Evolutionary conservation across 495 filamentous ascomycete species (phyloP).

Genomic region (Halenospora varia): DNA sequence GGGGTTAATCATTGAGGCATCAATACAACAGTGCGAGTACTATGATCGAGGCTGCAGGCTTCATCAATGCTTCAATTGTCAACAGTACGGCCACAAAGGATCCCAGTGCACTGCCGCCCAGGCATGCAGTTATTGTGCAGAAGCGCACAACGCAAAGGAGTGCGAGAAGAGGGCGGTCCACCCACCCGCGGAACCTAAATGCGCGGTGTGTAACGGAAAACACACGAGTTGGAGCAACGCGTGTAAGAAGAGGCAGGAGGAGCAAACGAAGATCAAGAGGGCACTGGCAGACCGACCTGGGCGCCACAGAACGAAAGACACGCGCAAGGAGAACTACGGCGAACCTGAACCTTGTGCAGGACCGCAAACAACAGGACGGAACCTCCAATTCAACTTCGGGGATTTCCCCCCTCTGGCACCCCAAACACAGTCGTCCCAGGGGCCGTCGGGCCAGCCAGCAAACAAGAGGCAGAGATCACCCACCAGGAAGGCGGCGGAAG

Average conservation of each 20-base stretch:
- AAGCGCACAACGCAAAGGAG: conserved; percentile 18
- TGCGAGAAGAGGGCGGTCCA: conserved; percentile 17
- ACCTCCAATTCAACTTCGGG: no score
- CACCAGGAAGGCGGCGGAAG: no score
- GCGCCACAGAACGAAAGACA: no score
- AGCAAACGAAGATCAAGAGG: conserved; percentile 8
- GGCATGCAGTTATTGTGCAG: conserved; percentile 21
- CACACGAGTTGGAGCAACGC: conserved; percentile 20
- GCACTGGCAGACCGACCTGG: conserved; percentile 40
- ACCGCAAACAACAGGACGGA: no score
- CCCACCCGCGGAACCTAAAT: conserved; percentile 8
- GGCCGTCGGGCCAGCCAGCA: no score
- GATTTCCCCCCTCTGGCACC: no score
- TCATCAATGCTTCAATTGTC: conserved; percentile 20
- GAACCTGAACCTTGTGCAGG: no score
- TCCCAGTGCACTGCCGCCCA: conserved; percentile 13
- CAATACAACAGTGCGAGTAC: conserved; percentile 14
- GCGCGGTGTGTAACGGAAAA: conserved; percentile 19
- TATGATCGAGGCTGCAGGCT: conserved; percentile 14
- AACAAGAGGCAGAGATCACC: no score
- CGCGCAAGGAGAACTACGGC: no score
- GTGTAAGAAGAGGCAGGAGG: conserved; percentile 19
- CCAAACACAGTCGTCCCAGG: no score
- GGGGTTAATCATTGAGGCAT: conserved; percentile 7
- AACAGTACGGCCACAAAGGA: conserved; percentile 20